phyloP scores from a whole-genome alignment of 345 rosid genomes.

The Cardamine chenopodiifolia region DNA sequence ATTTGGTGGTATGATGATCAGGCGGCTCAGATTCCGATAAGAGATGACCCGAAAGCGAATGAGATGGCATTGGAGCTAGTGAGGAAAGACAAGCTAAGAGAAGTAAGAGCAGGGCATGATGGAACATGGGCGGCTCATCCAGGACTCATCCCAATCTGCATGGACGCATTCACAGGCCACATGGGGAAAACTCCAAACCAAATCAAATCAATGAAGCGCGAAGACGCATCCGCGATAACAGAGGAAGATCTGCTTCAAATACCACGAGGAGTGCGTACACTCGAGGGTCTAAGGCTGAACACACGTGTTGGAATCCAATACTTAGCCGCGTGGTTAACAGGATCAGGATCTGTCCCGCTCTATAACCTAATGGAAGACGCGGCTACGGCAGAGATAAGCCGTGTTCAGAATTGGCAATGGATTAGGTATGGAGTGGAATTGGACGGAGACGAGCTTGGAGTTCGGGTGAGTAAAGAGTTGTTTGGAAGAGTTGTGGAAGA shows the following conservation, averaged over 20 bases:
- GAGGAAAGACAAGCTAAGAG: conserved; percentile 86
- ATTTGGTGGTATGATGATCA: conserved; percentile 41
- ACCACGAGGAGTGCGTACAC: conserved; percentile 78
- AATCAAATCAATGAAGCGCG: conserved; percentile 61
- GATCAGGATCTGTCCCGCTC: conserved; percentile 87
- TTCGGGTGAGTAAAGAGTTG: conserved; percentile 62
- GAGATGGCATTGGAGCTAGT: conserved; percentile 84
- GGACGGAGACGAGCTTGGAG: conserved; percentile 78
- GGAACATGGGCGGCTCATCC: conserved; percentile 99
- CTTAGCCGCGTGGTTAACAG: conserved; percentile 87
- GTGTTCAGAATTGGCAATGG: conserved; percentile 98
- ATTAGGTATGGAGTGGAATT: conserved; percentile 74
- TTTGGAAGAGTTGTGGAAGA: conserved; percentile 86
- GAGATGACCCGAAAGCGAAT: conserved; percentile 76
- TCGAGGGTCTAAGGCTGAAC: conserved; percentile 84
- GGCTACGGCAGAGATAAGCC: conserved; percentile 92
- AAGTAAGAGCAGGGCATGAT: conserved; percentile 86
- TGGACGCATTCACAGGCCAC: conserved; percentile 65
- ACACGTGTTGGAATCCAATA: conserved; percentile 92
- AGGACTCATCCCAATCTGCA: conserved; percentile 74
- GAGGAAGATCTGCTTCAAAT: conserved; percentile 85
- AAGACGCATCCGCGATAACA: conserved; percentile 63
- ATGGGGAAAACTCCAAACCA: conserved; percentile 75
- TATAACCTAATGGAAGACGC: conserved; percentile 98
- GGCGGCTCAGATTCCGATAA: conserved; percentile 96